Evolutionary conservation across 2,329 filamentous ascomycete genomes (phyloP).

Genomic region (Exophiala sp.): DNA sequence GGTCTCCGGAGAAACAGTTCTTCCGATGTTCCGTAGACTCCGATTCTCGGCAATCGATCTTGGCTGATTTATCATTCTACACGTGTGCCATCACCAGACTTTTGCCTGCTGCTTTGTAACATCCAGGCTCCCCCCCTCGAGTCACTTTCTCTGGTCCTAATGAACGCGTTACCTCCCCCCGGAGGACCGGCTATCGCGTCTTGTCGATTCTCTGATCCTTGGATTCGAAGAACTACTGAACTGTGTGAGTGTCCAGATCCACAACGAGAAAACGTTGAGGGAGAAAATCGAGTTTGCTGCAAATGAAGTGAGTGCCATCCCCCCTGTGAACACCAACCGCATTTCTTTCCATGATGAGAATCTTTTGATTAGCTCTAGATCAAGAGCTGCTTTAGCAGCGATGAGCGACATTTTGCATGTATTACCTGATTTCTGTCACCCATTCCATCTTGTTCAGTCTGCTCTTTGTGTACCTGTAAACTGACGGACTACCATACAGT

Average conservation of each 20-base stretch:
- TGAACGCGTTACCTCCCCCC: constrained; percentile 7
- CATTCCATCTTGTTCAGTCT: constrained; percentile 8
- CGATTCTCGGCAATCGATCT: not conserved
- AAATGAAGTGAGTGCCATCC: constrained; percentile 18
- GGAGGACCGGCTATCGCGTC: constrained; percentile 9
- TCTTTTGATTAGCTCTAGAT: constrained; percentile 73
- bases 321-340: not conserved
- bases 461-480: constrained; percentile 27
- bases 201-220: constrained; percentile 14
- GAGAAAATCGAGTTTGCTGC: constrained; percentile 20
- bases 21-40: not conserved
- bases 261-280: constrained; percentile 15
- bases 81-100: not conserved
- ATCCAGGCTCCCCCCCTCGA: not conserved
- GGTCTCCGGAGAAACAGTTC: not conserved
- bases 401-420: constrained; percentile 57
- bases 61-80: not conserved
- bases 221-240: constrained; percentile 17
- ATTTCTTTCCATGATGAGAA: constrained; percentile 35
- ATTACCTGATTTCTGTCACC: constrained; percentile 45
- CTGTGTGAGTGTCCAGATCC: constrained; percentile 7
- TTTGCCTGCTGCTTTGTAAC: constrained; percentile 3
- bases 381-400: constrained; percentile 58
- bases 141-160: constrained; percentile 2
- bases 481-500: constrained; percentile 29